These are phyloP conservation scores for Murraya koenigii DNA, from an alignment of 345 rosid species.

Conservation along the genomic window DNA sequence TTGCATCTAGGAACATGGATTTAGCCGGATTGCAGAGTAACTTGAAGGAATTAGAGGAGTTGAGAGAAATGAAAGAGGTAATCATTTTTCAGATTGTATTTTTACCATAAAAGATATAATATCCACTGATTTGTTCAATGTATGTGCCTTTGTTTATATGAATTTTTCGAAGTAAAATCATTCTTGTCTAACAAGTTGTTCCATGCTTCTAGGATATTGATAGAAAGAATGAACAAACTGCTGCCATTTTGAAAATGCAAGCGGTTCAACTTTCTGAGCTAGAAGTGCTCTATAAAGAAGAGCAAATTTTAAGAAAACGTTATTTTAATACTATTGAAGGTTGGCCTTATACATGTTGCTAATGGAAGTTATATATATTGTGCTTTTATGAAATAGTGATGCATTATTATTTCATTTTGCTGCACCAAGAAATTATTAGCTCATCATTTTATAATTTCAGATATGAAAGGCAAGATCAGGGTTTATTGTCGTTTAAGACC, in stretches of 20 bases:
- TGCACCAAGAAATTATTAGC: neutral
- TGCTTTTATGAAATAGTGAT: neutral
- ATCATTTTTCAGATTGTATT: neutral
- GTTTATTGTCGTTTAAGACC: slow-evolving; percentile 92
- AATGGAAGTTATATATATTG: neutral
- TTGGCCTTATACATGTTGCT: slow-evolving; percentile 12
- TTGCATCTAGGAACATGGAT: slow-evolving; percentile 50
- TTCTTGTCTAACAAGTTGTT: slow-evolving; percentile 2
- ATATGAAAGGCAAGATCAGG: slow-evolving; percentile 95
- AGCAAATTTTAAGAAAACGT: slow-evolving; percentile 79
- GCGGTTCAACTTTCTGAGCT: slow-evolving; percentile 87
- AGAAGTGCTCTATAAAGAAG: slow-evolving; percentile 85
- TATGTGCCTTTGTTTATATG: neutral
- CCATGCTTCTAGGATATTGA: slow-evolving; percentile 72
- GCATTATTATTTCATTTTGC: neutral
- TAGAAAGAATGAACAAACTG: slow-evolving; percentile 95
- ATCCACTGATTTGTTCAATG: neutral
- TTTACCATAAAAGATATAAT: neutral
- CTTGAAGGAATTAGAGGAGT: slow-evolving; percentile 81
- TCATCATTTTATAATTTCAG: slow-evolving; percentile 34
- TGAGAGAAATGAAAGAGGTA: slow-evolving; percentile 98
- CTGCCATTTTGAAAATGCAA: slow-evolving; percentile 94
- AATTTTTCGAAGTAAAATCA: neutral
- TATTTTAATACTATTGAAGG: slow-evolving; percentile 96
- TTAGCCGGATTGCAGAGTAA: slow-evolving; percentile 55